Evolutionary conservation across 768 basidiomycete species (phyloP).

Genomic region (Scleroderma citrinum): DNA sequence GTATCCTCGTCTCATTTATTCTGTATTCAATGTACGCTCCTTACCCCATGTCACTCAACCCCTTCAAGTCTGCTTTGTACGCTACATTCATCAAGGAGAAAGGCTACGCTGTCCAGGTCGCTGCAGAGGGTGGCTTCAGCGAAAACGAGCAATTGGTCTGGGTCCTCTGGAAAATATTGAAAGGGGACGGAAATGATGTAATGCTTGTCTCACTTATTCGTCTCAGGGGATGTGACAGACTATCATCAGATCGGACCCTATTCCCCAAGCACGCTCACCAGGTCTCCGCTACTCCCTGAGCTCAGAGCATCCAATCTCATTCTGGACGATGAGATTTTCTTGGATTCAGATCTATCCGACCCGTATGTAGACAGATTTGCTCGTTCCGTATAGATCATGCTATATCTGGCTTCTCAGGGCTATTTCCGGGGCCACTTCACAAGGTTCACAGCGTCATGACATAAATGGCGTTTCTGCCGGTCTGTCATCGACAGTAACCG

Average conservation of each 20-base stretch:
- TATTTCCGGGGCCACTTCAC: slow-evolving; percentile 7
- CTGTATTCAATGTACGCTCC: slow-evolving; percentile 77
- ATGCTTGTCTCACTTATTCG: not conserved
- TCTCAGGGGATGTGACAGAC: slow-evolving; percentile 5
- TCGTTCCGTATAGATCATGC: slow-evolving; percentile 3
- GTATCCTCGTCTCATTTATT: slow-evolving; percentile 75
- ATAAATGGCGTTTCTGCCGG: slow-evolving; percentile 3
- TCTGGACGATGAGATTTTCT: slow-evolving; percentile 58
- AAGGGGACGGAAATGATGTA: slow-evolving; percentile 78
- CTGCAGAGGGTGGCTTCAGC: slow-evolving; percentile 43
- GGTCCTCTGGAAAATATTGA: slow-evolving; percentile 84
- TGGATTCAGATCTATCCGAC: slow-evolving; percentile 39
- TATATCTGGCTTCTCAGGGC: slow-evolving; percentile 17
- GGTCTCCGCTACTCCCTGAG: slow-evolving; percentile 70
- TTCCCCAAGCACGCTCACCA: slow-evolving; percentile 67
- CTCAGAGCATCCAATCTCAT: slow-evolving; percentile 66
- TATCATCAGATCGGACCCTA: slow-evolving; percentile 77
- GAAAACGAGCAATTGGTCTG: slow-evolving; percentile 75
- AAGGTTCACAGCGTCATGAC: slow-evolving; percentile 1
- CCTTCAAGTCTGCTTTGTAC: slow-evolving; percentile 70
- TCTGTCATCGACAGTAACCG: not conserved
- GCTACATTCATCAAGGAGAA: slow-evolving; percentile 65
- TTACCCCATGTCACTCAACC: slow-evolving; percentile 73
- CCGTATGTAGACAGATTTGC: slow-evolving; percentile 30
- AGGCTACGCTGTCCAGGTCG: slow-evolving; percentile 48